Conservation (phyloP, 2,329 filamentous ascomycete species). For the Fusarium sp. region DNA sequence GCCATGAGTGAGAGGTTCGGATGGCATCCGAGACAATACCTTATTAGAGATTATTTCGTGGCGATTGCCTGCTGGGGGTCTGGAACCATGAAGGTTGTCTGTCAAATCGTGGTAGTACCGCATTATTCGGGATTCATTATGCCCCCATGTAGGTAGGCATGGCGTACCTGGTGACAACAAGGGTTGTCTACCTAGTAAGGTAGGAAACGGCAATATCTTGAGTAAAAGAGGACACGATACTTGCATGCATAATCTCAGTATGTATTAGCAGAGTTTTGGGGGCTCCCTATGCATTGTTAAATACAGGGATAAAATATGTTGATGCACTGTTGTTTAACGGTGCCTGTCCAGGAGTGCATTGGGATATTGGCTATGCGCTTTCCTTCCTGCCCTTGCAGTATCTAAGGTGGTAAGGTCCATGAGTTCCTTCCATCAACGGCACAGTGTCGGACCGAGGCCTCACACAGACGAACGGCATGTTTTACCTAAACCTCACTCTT, state of each 20-base stretch:
- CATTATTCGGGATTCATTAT: constrained; percentile 25
- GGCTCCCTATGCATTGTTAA: not conserved
- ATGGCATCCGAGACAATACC: constrained; percentile 36
- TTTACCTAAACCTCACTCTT: constrained; percentile 23
- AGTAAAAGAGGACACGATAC: not conserved
- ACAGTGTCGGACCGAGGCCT: constrained; percentile 16
- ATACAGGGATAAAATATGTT: constrained; percentile 17
- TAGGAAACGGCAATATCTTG: not conserved
- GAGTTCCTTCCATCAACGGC: constrained; percentile 12
- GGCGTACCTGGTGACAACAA: constrained; percentile 3
- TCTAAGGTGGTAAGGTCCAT: too few relatives aligned
- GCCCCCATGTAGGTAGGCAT: constrained; percentile 17
- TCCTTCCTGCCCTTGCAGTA: not conserved
- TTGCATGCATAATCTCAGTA: not conserved
- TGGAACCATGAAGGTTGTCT: constrained; percentile 27
- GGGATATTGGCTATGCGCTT: constrained; percentile 8
- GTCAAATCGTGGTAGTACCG: constrained; percentile 15
- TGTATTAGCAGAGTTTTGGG: too few relatives aligned
- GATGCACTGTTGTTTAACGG: constrained; percentile 11
- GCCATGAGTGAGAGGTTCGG: constrained; percentile 35
- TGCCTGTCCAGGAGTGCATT: constrained; percentile 9
- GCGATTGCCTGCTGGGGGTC: constrained; percentile 28
- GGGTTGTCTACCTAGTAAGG: constrained; percentile 1
- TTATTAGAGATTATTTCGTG: constrained; percentile 17
- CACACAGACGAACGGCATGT: constrained; percentile 18